A percentile compares a stretch with the other conserved stretches of the same genome.
phyloP scores from a whole-genome alignment of 2,329 filamentous ascomycete genomes.

The Talaromyces sp. region DNA sequence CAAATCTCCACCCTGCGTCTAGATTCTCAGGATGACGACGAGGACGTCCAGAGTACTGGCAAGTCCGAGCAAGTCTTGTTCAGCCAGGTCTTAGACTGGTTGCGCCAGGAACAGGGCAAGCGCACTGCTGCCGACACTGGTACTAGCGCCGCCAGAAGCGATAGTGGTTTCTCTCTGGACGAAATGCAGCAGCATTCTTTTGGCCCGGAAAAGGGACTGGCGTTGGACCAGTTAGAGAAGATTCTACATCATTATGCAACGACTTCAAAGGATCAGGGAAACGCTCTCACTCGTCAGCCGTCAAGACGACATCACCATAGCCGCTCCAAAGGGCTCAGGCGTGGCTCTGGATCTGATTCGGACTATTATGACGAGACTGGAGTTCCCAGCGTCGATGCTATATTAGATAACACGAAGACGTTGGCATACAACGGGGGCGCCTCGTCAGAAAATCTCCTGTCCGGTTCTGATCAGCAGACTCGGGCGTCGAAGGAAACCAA shows the following conservation, averaged over 20 bases:
- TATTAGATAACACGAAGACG: conserved; percentile 86
- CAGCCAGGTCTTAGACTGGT: conserved; percentile 75
- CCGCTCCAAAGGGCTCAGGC: conserved; percentile 29
- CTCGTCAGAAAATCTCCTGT: conserved; percentile 40
- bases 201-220: conserved; percentile 64
- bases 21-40: conserved; percentile 24
- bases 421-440: conserved; percentile 63
- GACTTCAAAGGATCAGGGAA: conserved; percentile 23
- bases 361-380: conserved; percentile 78
- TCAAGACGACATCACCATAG: conserved; percentile 28
- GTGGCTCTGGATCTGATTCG: conserved; percentile 69
- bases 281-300: conserved; percentile 19
- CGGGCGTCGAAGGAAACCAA: conserved; percentile 64
- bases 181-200: conserved; percentile 47
- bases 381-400: conserved; percentile 80
- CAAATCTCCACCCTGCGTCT: conserved; percentile 22
- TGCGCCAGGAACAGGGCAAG: conserved; percentile 72
- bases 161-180: conserved; percentile 16
- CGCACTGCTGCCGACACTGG: conserved; percentile 50
- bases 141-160: conserved; percentile 36
- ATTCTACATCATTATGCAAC: conserved; percentile 52
- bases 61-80: conserved; percentile 46
- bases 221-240: conserved; percentile 73
- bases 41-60: conserved; percentile 11
- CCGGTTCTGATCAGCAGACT: conserved; percentile 40